Evolutionary conservation across 1,139 yeast genomes (phyloP), one percentile per base, ranked within the genome.

Genomic region (Torulaspora pretoriensis): DNA sequence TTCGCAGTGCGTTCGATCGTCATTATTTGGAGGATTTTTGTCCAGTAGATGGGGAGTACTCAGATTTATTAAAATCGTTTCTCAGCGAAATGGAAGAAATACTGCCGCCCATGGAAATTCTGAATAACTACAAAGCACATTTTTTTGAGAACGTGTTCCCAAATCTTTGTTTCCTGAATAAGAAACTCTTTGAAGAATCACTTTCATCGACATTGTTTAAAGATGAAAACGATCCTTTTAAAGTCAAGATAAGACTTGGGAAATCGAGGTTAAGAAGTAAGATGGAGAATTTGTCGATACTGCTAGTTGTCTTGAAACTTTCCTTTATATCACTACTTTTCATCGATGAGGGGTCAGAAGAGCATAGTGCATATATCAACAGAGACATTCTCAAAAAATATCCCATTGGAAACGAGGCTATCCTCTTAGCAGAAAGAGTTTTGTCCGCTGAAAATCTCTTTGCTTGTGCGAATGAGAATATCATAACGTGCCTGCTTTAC

Each of bases 401-500:
- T 38, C 65, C 64, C 4, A 57, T 61, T 5, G 48, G 51, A 13
- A 52, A 52, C 37, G 58, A 59, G 2, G 39, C 49, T 4, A 45
- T 62, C n/a, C 29, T 50, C 6, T 38, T 60, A 30, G 57, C 57
- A 2, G 56, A 59, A 30, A 46, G 49, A 33, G 54, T 55, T 34
- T 39, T 62, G 17, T 49, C 56, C 1, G 50, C 59, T 10, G 63
- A 60, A 38, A 61, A 62, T 42, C 50, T 61, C 43, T 53, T 54
- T 37, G 55, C 57, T 22, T 59, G 63, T 39, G 59, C 64, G 2
- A 62, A 60, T 37, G 67, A 63, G 42, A 60, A 57, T 36, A 56
- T 52, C 13, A 41, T 60, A 8, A 49, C 59, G 7, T 62, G 63
- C 35, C 43, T 61, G 16, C 42, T 63, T 40, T 57, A 57, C 34